phyloP scores from a whole-genome alignment of 2,329 filamentous ascomycete genomes.

The Dendrostoma leiphaemia region DNA sequence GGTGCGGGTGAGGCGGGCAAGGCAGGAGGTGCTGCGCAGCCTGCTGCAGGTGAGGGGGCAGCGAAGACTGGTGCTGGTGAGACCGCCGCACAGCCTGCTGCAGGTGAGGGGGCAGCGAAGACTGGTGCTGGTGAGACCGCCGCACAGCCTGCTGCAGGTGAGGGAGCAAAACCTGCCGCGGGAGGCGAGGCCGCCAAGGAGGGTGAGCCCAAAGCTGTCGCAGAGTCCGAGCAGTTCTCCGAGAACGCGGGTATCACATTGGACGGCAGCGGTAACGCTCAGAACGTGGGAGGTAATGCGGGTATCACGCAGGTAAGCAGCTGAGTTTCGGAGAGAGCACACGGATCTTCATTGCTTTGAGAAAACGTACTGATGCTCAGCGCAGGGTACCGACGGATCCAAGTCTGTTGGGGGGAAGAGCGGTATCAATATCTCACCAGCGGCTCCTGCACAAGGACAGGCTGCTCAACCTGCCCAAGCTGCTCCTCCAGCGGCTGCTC shows the following conservation, averaged over 20 bases:
- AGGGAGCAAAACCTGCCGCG: background rate
- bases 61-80: background rate
- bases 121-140: slow-evolving; percentile 1
- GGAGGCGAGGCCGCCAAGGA: background rate
- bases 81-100: background rate
- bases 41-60: background rate
- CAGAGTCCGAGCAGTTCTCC: slow-evolving; percentile 18
- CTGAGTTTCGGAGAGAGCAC: background rate
- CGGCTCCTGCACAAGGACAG: background rate
- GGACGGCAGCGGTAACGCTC: slow-evolving; percentile 8
- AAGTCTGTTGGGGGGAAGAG: slow-evolving; percentile 15
- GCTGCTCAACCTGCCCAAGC: too few relatives aligned
- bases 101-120: slow-evolving; percentile 15
- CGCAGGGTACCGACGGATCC: slow-evolving; percentile 11
- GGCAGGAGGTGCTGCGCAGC: background rate
- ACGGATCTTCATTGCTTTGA: background rate
- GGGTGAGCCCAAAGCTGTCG: slow-evolving; percentile 9
- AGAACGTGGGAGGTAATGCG: slow-evolving; percentile 17
- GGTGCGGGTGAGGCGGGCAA: slow-evolving; percentile 3
- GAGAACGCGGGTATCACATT: slow-evolving; percentile 17
- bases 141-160: background rate
- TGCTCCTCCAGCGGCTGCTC: background rate
- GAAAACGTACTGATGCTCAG: background rate
- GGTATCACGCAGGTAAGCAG: slow-evolving; percentile 13
- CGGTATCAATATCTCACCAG: slow-evolving; percentile 14